Evolutionary conservation across 257 asterid genomes (phyloP).

Genomic region (Scutellaria baicalensis): DNA sequence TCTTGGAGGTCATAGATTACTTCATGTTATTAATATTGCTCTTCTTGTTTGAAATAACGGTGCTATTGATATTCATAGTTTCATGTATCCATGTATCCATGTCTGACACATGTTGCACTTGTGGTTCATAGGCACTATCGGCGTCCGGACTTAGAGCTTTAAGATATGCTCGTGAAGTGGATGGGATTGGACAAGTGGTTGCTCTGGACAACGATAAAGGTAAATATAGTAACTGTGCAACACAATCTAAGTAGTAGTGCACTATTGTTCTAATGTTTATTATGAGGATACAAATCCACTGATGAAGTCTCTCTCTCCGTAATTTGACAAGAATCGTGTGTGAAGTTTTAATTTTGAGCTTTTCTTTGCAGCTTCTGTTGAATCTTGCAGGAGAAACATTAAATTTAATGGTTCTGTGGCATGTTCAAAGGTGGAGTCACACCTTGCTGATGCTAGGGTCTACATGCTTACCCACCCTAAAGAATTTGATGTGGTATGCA

Average conservation of each 20-base stretch:
- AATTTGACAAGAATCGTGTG: background rate
- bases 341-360: constrained; percentile 4
- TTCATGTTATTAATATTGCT: constrained; percentile 8
- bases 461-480: constrained; percentile 96
- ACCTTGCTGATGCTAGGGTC: constrained; percentile 82
- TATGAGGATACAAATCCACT: background rate
- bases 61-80: background rate
- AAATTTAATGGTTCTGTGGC: constrained; percentile 88
- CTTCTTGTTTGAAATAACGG: background rate
- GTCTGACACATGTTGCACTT: background rate
- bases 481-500: constrained; percentile 89
- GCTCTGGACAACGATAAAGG: constrained; percentile 93
- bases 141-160: constrained; percentile 97
- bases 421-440: constrained; percentile 85
- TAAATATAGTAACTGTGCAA: constrained; percentile 4
- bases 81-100: background rate
- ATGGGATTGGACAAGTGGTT: constrained; percentile 88
- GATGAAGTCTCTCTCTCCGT: background rate
- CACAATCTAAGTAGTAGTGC: background rate
- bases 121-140: constrained; percentile 63
- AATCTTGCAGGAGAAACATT: constrained; percentile 88
- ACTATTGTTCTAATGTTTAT: background rate
- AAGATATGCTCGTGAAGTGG: constrained; percentile 92
- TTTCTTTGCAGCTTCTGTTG: constrained; percentile 71
- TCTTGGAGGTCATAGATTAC: constrained; percentile 65